Conservation (phyloP, 805 yeast genomes). For the Ogataea angusta region DNA sequence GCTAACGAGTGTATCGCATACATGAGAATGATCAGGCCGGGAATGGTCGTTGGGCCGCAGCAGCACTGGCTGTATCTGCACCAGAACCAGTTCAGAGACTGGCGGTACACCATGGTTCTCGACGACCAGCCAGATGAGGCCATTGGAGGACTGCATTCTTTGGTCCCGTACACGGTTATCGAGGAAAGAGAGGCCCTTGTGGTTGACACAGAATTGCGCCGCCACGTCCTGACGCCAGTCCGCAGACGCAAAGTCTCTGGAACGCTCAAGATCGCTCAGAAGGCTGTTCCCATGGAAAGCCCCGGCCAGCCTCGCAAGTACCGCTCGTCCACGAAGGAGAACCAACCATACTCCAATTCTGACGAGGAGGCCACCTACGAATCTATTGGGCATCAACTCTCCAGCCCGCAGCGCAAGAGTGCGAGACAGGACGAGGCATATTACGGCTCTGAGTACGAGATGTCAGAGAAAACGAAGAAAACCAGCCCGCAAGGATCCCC, state of each 20-base stretch:
- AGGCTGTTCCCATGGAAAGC: constrained; percentile 85
- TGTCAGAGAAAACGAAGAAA: constrained; percentile 18
- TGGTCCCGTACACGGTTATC: constrained; percentile 60
- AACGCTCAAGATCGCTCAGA: constrained; percentile 57
- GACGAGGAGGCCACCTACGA: constrained; percentile 35
- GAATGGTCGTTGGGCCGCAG: constrained; percentile 99
- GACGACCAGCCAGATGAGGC: constrained; percentile 63
- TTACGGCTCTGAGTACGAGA: constrained; percentile 15
- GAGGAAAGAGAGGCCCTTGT: constrained; percentile 43
- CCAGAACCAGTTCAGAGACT: constrained; percentile 92
- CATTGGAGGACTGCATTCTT: constrained; percentile 64
- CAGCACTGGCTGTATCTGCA: constrained; percentile 98
- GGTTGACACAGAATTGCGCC: constrained; percentile 26
- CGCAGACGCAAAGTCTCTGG: constrained; percentile 70
- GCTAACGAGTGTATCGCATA: constrained; percentile 96
- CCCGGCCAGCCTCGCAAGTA: constrained; percentile 96
- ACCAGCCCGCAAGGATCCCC: constrained; percentile 33
- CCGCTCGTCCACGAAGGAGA: constrained; percentile 34
- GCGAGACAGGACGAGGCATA: constrained; percentile 32
- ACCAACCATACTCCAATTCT: constrained; percentile 31
- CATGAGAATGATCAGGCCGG: constrained; percentile 95
- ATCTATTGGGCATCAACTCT: constrained; percentile 22
- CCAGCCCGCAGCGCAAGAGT: constrained; percentile 24
- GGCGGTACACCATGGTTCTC: constrained; percentile 88
- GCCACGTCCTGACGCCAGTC: constrained; percentile 66